Evolutionary conservation across 139 green algal species (phyloP).

Genomic region (Yamagishiella unicocca): DNA sequence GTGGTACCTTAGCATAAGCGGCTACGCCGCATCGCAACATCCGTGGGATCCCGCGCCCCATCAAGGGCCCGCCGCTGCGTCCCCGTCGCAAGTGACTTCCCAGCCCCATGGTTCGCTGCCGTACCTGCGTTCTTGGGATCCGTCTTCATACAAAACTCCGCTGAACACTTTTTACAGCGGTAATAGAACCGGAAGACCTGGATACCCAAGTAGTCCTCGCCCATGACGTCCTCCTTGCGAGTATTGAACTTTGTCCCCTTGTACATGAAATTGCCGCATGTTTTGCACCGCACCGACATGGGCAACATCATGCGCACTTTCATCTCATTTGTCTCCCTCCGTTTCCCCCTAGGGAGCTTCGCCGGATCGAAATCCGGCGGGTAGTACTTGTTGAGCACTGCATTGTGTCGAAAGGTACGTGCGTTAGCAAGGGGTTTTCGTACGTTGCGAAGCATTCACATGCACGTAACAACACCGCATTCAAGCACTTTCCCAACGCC

Average conservation of each 20-base stretch:
- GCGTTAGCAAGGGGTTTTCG: too few relatives aligned
- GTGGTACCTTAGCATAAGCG: too few relatives aligned
- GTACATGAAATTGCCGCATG: conserved; percentile 98
- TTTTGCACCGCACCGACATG: conserved; percentile 96
- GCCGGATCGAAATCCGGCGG: conserved; percentile 93
- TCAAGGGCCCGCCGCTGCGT: too few relatives aligned
- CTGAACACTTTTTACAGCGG: conserved; percentile 91
- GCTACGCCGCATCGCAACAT: too few relatives aligned
- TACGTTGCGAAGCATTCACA: too few relatives aligned
- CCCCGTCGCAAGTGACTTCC: too few relatives aligned
- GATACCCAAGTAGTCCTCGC: conserved; percentile 96
- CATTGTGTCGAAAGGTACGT: too few relatives aligned
- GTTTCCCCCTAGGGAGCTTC: conserved; percentile 84
- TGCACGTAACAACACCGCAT: too few relatives aligned
- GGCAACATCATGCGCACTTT: conserved; percentile 98
- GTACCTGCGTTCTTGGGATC: conserved; percentile 89
- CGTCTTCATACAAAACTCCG: conserved; percentile 98
- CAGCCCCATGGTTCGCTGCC: too few relatives aligned
- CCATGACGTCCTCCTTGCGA: conserved; percentile 93
- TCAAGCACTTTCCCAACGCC: too few relatives aligned
- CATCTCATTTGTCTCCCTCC: conserved; percentile 88
- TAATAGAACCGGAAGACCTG: conserved; percentile 97
- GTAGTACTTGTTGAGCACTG: conserved; percentile 82
- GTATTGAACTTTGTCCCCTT: conserved; percentile 99
- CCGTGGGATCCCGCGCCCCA: too few relatives aligned